A percentile compares a stretch with the other conserved stretches of the same genome.
Conservation (phyloP, 805 yeast species). For the Schwanniomyces polymorphus region DNA sequence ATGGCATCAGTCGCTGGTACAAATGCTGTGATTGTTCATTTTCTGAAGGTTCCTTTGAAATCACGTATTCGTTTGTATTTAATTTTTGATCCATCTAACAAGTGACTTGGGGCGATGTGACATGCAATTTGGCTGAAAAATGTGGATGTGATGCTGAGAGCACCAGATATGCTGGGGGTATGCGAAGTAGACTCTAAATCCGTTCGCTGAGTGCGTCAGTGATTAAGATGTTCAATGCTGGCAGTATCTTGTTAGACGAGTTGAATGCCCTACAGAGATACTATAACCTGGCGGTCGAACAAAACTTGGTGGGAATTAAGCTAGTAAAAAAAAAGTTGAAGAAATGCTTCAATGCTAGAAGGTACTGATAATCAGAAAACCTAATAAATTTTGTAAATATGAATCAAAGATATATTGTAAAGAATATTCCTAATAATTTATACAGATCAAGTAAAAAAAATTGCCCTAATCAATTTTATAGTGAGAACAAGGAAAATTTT, state of each 20-base stretch:
- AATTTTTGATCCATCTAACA: conserved; percentile 6
- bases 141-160: not conserved
- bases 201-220: not conserved
- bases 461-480: not conserved
- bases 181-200: not conserved
- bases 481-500: not conserved
- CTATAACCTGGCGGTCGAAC: not conserved
- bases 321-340: not conserved
- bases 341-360: not conserved
- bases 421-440: not conserved
- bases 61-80: conserved; percentile 3
- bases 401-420: not conserved
- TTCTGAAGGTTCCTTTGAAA: conserved; percentile 1
- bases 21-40: conserved; percentile 1
- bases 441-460: not conserved
- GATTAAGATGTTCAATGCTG: not conserved
- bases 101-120: not conserved
- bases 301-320: not conserved
- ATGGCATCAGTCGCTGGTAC: conserved; percentile 6
- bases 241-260: not conserved
- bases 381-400: not conserved
- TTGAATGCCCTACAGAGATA: not conserved
- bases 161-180: not conserved
- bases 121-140: not conserved
- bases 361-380: not conserved